Percentiles rank a stretch among this genome's conserved stretches.
phyloP scores from a whole-genome alignment of 1,139 yeast species.

The Taphrina confusa region DNA sequence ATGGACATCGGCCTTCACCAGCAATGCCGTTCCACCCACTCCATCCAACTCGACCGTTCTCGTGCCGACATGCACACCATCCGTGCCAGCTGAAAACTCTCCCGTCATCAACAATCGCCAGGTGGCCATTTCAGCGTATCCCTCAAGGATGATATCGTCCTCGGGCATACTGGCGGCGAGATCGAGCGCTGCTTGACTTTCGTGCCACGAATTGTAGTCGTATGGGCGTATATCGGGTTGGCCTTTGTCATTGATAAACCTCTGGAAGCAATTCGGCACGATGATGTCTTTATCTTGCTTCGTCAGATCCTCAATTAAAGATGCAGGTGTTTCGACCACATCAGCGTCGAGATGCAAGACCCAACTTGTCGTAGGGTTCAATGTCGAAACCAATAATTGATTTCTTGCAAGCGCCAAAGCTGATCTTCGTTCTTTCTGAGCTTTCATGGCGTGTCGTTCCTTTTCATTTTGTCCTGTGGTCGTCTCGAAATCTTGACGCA shows the following conservation, averaged over 20 bases:
- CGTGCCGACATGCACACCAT: conserved; percentile 46
- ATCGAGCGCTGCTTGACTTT: conserved; percentile 78
- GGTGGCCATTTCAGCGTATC: conserved; percentile 88
- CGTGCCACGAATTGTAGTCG: conserved; percentile 96
- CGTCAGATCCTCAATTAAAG: conserved; percentile 84
- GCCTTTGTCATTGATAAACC: conserved; percentile 58
- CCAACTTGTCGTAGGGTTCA: conserved; percentile 91
- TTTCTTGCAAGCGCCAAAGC: conserved; percentile 94
- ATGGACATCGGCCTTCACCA: conserved; percentile 96
- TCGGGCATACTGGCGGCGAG: conserved; percentile 71
- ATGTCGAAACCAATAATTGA: conserved; percentile 82
- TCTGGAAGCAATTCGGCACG: conserved; percentile 90
- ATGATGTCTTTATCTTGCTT: conserved; percentile 80
- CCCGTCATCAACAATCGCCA: conserved; percentile 95
- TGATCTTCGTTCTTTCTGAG: conserved; percentile 85
- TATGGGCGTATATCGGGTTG: conserved; percentile 76
- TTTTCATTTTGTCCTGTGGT: conserved; percentile 61
- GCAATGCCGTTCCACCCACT: conserved; percentile 91
- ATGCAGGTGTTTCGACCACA: conserved; percentile 80
- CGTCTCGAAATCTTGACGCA: conserved; percentile 82
- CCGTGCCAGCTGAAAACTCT: conserved; percentile 61
- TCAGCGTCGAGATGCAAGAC: conserved; percentile 94
- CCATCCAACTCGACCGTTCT: conserved; percentile 69
- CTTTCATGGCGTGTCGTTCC: conserved; percentile 52
- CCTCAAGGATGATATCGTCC: conserved; percentile 88